Conservation (phyloP, 805 yeast species). For the Candida stauntonica region DNA sequence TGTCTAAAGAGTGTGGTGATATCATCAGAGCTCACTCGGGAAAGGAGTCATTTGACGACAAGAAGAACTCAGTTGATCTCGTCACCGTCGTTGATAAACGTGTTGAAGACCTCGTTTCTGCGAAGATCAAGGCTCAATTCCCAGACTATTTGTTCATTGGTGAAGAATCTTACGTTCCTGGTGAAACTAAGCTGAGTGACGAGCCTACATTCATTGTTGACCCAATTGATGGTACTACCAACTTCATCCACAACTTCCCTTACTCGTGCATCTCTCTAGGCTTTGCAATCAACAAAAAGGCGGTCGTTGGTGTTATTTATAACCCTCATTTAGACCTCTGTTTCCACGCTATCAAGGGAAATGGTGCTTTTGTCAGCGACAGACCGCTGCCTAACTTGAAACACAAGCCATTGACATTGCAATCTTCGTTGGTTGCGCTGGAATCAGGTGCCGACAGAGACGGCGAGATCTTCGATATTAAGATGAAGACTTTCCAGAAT, state of each 20-base stretch:
- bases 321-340: conserved; percentile 53
- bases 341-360: conserved; percentile 51
- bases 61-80: conserved; percentile 56
- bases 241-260: conserved; percentile 60
- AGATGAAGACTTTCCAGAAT: conserved; percentile 43
- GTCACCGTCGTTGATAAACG: conserved; percentile 59
- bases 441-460: conserved; percentile 61
- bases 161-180: conserved; percentile 53
- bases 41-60: conserved; percentile 45
- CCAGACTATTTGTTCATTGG: conserved; percentile 55
- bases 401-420: conserved; percentile 38
- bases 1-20: conserved; percentile 46
- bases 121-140: conserved; percentile 34
- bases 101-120: conserved; percentile 42
- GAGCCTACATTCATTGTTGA: conserved; percentile 63
- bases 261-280: conserved; percentile 60
- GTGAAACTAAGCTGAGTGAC: conserved; percentile 40
- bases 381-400: conserved; percentile 29
- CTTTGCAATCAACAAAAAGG: conserved; percentile 41
- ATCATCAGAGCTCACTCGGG: conserved; percentile 48
- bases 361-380: conserved; percentile 51
- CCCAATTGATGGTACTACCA: conserved; percentile 64
- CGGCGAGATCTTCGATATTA: conserved; percentile 46
- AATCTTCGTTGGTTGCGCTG: conserved; percentile 50
- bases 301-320: conserved; percentile 63